Percentiles rank a stretch among this genome's conserved stretches.
Evolutionary conservation across 345 rosid species (phyloP).

Genomic region (Aquilaria yunnanensis): DNA sequence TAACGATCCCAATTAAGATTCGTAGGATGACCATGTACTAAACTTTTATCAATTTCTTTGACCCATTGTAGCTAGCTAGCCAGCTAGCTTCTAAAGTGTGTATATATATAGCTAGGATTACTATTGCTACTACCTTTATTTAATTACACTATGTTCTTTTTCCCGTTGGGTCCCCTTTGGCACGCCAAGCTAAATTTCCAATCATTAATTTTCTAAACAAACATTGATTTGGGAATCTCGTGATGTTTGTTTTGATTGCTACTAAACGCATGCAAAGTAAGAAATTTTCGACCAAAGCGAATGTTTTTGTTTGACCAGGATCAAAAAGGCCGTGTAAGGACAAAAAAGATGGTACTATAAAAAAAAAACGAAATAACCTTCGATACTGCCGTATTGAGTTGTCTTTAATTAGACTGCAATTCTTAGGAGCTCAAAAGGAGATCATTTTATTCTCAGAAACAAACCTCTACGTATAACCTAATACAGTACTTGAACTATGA

Average conservation of each 20-base stretch:
- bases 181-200: slow-evolving; percentile 25
- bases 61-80: slow-evolving; percentile 7
- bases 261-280: slow-evolving; percentile 11
- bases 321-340: slow-evolving; percentile 1
- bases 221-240: slow-evolving; percentile 13
- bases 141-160: slow-evolving; percentile 7
- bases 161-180: slow-evolving; percentile 8
- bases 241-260: slow-evolving; percentile 24
- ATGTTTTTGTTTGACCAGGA: slow-evolving; percentile 24
- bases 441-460: too few species aligned
- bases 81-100: not conserved
- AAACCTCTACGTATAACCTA: too few species aligned
- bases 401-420: slow-evolving; percentile 1
- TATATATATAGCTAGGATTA: not conserved
- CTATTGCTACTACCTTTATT: not conserved
- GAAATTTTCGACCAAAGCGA: slow-evolving; percentile 4
- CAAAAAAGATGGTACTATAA: not conserved
- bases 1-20: slow-evolving; percentile 16
- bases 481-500: too few species aligned
- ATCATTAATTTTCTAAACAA: slow-evolving; percentile 17
- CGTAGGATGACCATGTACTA: slow-evolving; percentile 12
- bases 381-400: not conserved
- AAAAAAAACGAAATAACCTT: not conserved
- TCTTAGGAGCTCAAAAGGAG: too few species aligned
- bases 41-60: slow-evolving; percentile 4